phyloP scores from a whole-genome alignment of 441 rosid species.

The Arabidopsis lyrata region DNA sequence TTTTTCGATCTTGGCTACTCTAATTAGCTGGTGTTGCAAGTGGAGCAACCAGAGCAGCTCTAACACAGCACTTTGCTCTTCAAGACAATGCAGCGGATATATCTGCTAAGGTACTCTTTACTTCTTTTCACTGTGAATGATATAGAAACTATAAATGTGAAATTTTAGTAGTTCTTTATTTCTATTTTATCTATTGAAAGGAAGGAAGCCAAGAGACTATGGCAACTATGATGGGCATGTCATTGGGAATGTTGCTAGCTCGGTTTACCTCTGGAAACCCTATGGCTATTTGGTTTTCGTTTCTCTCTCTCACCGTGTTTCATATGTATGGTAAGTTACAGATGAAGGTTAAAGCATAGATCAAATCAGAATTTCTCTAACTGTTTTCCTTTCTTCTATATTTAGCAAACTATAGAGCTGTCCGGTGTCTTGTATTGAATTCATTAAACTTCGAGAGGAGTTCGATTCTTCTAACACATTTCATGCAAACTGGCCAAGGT shows the following conservation, averaged over 20 bases:
- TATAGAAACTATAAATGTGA: constrained; percentile 15
- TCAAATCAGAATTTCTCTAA: constrained; percentile 1
- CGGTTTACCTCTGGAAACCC: constrained; percentile 76
- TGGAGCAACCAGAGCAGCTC: constrained; percentile 99
- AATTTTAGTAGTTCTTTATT: not conserved
- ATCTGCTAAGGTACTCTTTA: constrained; percentile 76
- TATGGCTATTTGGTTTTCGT: constrained; percentile 78
- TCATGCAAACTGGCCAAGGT: constrained; percentile 81
- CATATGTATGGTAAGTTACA: constrained; percentile 91
- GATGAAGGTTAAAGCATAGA: constrained; percentile 12
- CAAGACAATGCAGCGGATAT: constrained; percentile 97
- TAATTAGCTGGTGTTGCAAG: constrained; percentile 92
- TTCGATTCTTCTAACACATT: constrained; percentile 74
- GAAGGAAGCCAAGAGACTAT: constrained; percentile 98
- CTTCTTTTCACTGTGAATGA: constrained; percentile 29
- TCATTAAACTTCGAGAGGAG: constrained; percentile 82
- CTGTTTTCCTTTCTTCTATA: constrained; percentile 8
- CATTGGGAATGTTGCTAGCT: constrained; percentile 89
- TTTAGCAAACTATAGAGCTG: constrained; percentile 95
- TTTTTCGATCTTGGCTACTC: constrained; percentile 3
- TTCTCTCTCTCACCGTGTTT: constrained; percentile 82
- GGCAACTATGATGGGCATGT: constrained; percentile 97
- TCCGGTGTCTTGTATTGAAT: constrained; percentile 81
- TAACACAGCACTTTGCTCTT: constrained; percentile 97
- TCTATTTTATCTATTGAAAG: constrained; percentile 43